Conservation (phyloP, 768 basidiomycete species). For the Auricularia sp. region DNA sequence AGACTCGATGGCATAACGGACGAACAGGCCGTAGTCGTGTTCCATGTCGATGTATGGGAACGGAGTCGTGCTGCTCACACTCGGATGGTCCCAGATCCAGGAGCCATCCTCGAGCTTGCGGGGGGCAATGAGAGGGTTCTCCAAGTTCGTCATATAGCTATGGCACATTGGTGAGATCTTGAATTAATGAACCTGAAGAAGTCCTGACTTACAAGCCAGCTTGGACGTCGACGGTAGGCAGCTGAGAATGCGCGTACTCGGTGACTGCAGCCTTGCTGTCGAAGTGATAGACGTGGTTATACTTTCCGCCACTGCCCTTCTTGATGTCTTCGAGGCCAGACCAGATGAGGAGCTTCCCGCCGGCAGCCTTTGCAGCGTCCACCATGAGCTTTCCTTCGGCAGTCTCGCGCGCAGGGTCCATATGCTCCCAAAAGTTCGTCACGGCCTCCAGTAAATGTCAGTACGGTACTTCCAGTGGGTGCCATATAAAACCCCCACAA, state of each 20-base stretch:
- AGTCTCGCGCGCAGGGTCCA: conserved; percentile 2
- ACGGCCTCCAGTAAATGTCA: not conserved
- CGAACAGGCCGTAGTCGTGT: conserved; percentile 2
- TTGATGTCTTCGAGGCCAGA: not conserved
- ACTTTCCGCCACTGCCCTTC: not conserved
- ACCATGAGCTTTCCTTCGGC: conserved; percentile 13
- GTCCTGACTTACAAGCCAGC: conserved; percentile 5
- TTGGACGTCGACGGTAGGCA: conserved; percentile 16
- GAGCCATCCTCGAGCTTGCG: not conserved
- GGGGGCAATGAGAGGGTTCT: not conserved
- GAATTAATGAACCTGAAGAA: not conserved
- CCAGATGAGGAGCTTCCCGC: conserved; percentile 10
- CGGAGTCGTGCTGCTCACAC: not conserved
- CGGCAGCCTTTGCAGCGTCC: conserved; percentile 10
- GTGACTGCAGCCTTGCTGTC: not conserved
- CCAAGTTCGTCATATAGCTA: not conserved
- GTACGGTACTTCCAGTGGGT: not conserved
- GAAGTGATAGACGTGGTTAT: not conserved
- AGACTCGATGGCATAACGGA: conserved; percentile 1
- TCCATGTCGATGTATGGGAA: not conserved
- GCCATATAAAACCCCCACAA: not conserved
- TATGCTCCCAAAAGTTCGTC: conserved; percentile 1
- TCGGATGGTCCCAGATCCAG: not conserved
- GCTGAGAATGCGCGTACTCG: not conserved
- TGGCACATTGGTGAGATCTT: not conserved